These are phyloP conservation scores for Trichoderma sp. DNA, from an alignment of 2,329 filamentous ascomycete species.

Conservation along the genomic window DNA sequence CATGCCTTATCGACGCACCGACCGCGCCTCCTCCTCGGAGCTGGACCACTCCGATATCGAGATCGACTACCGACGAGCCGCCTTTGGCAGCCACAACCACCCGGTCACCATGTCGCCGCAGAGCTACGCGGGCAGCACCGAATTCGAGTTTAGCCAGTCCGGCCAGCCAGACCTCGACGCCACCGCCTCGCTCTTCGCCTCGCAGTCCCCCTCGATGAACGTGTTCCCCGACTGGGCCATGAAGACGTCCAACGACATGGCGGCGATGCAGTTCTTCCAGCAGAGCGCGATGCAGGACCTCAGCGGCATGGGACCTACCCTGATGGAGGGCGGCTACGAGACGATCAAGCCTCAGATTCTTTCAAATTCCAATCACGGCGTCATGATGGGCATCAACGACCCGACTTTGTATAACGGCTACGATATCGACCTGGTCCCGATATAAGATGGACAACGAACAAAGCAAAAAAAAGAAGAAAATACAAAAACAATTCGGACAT, in stretches of 20 bases:
- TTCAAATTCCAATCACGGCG: constrained; percentile 47
- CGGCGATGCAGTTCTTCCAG: constrained; percentile 43
- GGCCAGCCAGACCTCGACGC: constrained; percentile 34
- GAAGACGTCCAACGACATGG: constrained; percentile 29
- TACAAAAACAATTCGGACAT: not conserved
- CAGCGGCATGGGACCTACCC: constrained; percentile 48
- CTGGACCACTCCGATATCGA: constrained; percentile 56
- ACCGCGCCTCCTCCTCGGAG: constrained; percentile 55
- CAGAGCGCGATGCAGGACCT: constrained; percentile 42
- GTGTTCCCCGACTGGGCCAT: constrained; percentile 35
- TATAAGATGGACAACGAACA: constrained; percentile 30
- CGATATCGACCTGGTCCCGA: constrained; percentile 44
- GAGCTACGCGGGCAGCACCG: constrained; percentile 44
- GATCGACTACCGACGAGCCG: constrained; percentile 51
- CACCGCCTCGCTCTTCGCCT: constrained; percentile 34
- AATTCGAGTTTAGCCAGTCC: constrained; percentile 39
- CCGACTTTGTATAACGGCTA: constrained; percentile 59
- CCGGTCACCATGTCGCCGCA: constrained; percentile 52
- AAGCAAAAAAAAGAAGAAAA: not conserved
- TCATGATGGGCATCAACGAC: constrained; percentile 57
- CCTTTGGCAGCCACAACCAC: constrained; percentile 41
- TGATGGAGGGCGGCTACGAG: constrained; percentile 53
- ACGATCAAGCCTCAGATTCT: constrained; percentile 57
- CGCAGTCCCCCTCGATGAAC: constrained; percentile 36
- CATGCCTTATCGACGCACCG: constrained; percentile 31